These are phyloP conservation scores for Suillus plorans DNA, from an alignment of 768 basidiomycete species.

Conservation along the genomic window DNA sequence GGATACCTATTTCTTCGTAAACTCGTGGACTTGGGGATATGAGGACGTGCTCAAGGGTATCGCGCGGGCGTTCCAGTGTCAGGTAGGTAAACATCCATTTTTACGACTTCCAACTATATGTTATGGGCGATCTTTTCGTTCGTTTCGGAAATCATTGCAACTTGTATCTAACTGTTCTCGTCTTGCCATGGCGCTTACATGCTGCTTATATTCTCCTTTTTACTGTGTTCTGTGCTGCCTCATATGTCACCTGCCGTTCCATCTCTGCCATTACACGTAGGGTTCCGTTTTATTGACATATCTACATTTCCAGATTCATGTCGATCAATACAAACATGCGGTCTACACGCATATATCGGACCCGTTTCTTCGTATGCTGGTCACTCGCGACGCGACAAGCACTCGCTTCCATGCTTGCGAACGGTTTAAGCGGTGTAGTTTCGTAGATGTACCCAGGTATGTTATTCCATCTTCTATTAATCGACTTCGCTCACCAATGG, in stretches of 20 bases:
- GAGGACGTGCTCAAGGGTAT: slow-evolving; percentile 86
- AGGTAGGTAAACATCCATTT: slow-evolving; percentile 39
- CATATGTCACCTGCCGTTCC: not conserved
- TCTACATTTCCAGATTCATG: slow-evolving; percentile 61
- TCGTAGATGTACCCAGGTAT: slow-evolving; percentile 45
- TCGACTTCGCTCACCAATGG: not conserved
- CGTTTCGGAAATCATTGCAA: not conserved
- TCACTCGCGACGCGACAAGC: slow-evolving; percentile 55
- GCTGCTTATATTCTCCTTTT: not conserved
- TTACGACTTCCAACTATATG: not conserved
- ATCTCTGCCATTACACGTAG: not conserved
- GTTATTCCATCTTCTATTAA: slow-evolving; percentile 1
- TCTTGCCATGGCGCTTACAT: not conserved
- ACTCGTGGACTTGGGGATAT: slow-evolving; percentile 96
- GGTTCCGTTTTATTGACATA: not conserved
- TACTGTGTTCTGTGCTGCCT: not conserved
- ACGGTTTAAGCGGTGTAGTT: slow-evolving; percentile 69
- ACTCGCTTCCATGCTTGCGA: slow-evolving; percentile 96
- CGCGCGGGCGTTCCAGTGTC: slow-evolving; percentile 59
- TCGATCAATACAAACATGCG: slow-evolving; percentile 83
- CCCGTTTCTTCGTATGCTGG: slow-evolving; percentile 57
- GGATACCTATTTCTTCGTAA: slow-evolving; percentile 80
- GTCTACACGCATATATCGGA: slow-evolving; percentile 62
- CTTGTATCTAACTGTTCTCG: not conserved
- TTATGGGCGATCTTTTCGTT: not conserved